Conservation (phyloP, 2,329 filamentous ascomycete species). For the Talaromyces sp. region DNA sequence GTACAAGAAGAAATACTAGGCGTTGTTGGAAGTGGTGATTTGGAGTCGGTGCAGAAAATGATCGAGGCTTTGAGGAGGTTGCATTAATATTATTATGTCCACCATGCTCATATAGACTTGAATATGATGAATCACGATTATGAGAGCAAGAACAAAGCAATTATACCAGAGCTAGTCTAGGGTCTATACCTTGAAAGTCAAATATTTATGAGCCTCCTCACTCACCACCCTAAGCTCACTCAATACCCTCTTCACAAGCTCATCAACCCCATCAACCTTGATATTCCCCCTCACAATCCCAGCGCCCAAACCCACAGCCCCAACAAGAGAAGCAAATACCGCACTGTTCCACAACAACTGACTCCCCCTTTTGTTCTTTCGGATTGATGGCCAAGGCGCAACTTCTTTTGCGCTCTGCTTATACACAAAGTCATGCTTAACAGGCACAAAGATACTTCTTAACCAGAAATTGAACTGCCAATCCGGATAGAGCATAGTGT, state of each 20-base stretch:
- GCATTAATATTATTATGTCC: constrained; percentile 30
- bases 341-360: background rate
- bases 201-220: background rate
- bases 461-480: constrained; percentile 51
- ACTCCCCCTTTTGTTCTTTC: background rate
- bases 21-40: constrained; percentile 50
- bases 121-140: background rate
- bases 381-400: constrained; percentile 14
- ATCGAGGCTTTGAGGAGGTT: constrained; percentile 55
- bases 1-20: constrained; percentile 53
- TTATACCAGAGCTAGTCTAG: background rate
- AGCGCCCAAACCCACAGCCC: constrained; percentile 17
- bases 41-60: constrained; percentile 60
- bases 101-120: background rate
- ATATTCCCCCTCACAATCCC: constrained; percentile 6
- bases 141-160: background rate
- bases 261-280: constrained; percentile 11
- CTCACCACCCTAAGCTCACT: constrained; percentile 12
- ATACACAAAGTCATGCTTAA: constrained; percentile 37
- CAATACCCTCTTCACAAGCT: constrained; percentile 14
- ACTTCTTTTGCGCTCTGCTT: constrained; percentile 15
- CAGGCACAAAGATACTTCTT: constrained; percentile 45
- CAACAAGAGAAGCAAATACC: constrained; percentile 6
- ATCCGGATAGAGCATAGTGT: constrained; percentile 53
- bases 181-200: constrained; percentile 4